Percentiles rank a stretch among this genome's conserved stretches.
Conservation (phyloP, 208 protist genomes). For the Eutreptiella sp. region DNA sequence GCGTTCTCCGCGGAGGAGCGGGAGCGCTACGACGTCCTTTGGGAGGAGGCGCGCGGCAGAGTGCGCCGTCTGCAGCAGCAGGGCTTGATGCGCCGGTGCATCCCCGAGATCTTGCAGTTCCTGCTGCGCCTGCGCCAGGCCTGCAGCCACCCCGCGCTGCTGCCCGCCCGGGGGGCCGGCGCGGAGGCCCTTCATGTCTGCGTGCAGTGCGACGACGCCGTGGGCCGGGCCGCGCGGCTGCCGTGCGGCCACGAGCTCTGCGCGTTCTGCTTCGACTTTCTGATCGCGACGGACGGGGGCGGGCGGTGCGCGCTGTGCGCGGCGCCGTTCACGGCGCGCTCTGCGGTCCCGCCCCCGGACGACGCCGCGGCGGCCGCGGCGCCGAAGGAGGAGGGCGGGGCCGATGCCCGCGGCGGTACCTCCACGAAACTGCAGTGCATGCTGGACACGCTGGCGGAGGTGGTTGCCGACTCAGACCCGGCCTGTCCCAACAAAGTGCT, state of each 20-base stretch:
- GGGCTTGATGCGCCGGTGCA: too few species aligned
- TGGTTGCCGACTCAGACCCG: constrained; percentile 57
- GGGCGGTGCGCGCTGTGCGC: constrained; percentile 7
- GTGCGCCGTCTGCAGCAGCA: constrained; percentile 49
- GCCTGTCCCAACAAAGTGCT: constrained; percentile 82
- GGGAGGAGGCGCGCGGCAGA: constrained; percentile 59
- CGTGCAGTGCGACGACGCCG: constrained; percentile 64
- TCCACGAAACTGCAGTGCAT: constrained; percentile 76
- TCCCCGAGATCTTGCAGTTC: constrained; percentile 82
- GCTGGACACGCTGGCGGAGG: constrained; percentile 62
- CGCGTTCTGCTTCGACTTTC: constrained; percentile 71
- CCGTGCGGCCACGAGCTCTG: constrained; percentile 77
- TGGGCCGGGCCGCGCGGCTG: constrained; percentile 40
- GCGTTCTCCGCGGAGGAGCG: constrained; percentile 61
- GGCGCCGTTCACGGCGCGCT: not conserved
- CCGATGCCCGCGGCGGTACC: constrained; percentile 49
- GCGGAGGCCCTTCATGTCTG: constrained; percentile 61
- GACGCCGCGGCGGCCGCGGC: not conserved
- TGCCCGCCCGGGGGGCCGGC: constrained; percentile 44
- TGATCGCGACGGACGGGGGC: constrained; percentile 66
- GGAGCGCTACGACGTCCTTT: constrained; percentile 71
- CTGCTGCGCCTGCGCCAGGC: constrained; percentile 83
- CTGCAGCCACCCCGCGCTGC: constrained; percentile 81
- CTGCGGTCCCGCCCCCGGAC: not conserved
- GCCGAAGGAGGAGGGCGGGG: constrained; percentile 47